These are phyloP conservation scores for Eucalyptus curtisii DNA, from an alignment of 345 rosid genomes.

Conservation along the genomic window DNA sequence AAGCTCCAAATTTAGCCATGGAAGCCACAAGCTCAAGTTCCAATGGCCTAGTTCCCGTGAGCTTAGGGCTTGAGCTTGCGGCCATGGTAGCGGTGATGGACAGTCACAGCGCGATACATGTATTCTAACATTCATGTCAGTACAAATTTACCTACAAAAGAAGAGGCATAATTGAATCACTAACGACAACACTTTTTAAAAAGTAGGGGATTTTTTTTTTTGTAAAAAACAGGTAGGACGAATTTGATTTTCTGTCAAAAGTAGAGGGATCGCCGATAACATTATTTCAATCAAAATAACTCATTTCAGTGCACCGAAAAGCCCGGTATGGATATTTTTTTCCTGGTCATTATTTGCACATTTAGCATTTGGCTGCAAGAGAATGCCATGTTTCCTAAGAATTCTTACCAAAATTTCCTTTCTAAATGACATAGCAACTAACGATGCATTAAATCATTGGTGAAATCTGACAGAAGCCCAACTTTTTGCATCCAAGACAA, in stretches of 20 bases:
- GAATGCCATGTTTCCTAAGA: too few species aligned
- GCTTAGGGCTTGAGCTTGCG: neutral
- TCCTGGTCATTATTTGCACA: neutral
- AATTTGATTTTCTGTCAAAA: too few species aligned
- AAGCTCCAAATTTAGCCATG: neutral
- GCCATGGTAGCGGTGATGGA: neutral
- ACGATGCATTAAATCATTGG: too few species aligned
- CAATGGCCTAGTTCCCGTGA: neutral
- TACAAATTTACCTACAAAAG: too few species aligned
- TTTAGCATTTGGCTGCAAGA: neutral
- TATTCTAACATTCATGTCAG: neutral
- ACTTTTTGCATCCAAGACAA: neutral
- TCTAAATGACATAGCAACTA: neutral
- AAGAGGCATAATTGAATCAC: too few species aligned
- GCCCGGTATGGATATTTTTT: neutral
- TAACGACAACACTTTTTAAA: too few species aligned
- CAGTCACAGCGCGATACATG: fast-evolving
- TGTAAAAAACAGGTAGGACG: too few species aligned
- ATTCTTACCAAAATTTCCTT: too few species aligned
- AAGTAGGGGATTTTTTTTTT: too few species aligned
- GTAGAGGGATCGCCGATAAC: too few species aligned
- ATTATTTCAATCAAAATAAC: too few species aligned
- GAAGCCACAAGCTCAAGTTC: neutral
- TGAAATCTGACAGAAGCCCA: neutral
- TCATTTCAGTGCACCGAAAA: neutral